Conservation (phyloP, 805 yeast species). For the Cyberlindnera mrakii region DNA sequence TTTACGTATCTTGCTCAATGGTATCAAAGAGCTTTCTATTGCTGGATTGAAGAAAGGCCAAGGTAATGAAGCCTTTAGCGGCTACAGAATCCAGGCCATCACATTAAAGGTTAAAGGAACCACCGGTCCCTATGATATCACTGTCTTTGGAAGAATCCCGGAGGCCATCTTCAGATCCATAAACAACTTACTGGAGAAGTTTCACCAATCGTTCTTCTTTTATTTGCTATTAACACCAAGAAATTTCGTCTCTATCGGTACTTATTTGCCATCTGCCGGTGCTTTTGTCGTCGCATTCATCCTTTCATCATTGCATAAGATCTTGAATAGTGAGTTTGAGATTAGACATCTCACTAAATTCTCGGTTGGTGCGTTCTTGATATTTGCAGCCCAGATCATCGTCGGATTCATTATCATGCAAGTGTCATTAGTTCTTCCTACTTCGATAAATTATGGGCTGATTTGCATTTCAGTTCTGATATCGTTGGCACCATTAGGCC, state of each 20-base stretch:
- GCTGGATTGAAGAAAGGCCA: conserved; percentile 61
- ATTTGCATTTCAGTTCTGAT: conserved; percentile 13
- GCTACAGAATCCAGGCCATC: conserved; percentile 92
- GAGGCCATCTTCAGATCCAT: conserved; percentile 86
- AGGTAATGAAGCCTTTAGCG: conserved; percentile 90
- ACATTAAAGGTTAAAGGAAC: conserved; percentile 67
- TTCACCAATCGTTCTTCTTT: conserved; percentile 95
- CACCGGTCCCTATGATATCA: conserved; percentile 63
- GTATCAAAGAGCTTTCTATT: conserved; percentile 61
- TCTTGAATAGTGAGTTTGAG: conserved; percentile 34
- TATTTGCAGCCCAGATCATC: conserved; percentile 25
- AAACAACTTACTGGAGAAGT: conserved; percentile 87
- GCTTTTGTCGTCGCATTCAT: conserved; percentile 64
- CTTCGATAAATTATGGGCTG: conserved; percentile 9
- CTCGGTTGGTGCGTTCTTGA: conserved; percentile 5
- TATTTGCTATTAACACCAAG: conserved; percentile 76
- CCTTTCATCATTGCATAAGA: conserved; percentile 55
- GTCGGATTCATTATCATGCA: conserved; percentile 17
- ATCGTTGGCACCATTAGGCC: conserved; percentile 18
- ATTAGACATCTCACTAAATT: conserved; percentile 4
- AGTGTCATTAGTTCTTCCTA: conserved; percentile 9
- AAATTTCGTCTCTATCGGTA: conserved; percentile 86
- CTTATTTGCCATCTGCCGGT: conserved; percentile 83
- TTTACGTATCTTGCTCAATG: conserved; percentile 50
- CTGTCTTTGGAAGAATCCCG: conserved; percentile 84